Evolutionary conservation across 305 asterid genomes (phyloP).

Genomic region (Fraxinus floribunda): DNA sequence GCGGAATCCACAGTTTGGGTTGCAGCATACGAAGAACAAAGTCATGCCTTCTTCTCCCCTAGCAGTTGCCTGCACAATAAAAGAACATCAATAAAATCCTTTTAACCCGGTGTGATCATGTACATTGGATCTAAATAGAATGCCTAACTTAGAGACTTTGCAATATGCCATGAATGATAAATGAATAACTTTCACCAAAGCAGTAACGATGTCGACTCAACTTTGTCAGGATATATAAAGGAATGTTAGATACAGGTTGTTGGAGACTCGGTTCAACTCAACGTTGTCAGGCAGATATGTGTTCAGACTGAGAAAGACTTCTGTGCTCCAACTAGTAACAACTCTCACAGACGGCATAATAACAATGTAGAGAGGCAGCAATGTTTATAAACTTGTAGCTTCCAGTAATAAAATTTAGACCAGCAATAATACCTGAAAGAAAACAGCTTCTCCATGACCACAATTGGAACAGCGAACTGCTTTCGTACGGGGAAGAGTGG

Average conservation of each 20-base stretch:
- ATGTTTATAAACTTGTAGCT: background rate
- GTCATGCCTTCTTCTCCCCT: constrained; percentile 96
- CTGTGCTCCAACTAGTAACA: background rate
- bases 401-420: background rate
- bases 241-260: background rate
- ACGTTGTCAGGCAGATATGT: background rate
- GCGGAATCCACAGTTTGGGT: constrained; percentile 72
- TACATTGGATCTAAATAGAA: background rate
- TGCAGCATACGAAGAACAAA: constrained; percentile 87
- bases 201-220: background rate
- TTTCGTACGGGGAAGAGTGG: constrained; percentile 96
- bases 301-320: background rate
- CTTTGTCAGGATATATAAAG: background rate
- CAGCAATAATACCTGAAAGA: constrained; percentile 67
- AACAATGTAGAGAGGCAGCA: background rate
- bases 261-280: background rate
- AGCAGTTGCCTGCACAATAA: constrained; percentile 69
- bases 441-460: constrained; percentile 98
- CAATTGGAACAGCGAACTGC: constrained; percentile 75
- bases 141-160: background rate
- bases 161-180: background rate
- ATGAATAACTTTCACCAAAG: background rate
- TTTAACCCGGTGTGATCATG: background rate
- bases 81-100: background rate
- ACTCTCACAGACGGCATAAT: background rate